These are phyloP conservation scores for Acanthamoeba lenticulata DNA, from an alignment of 208 protist genomes.

Conservation along the genomic window DNA sequence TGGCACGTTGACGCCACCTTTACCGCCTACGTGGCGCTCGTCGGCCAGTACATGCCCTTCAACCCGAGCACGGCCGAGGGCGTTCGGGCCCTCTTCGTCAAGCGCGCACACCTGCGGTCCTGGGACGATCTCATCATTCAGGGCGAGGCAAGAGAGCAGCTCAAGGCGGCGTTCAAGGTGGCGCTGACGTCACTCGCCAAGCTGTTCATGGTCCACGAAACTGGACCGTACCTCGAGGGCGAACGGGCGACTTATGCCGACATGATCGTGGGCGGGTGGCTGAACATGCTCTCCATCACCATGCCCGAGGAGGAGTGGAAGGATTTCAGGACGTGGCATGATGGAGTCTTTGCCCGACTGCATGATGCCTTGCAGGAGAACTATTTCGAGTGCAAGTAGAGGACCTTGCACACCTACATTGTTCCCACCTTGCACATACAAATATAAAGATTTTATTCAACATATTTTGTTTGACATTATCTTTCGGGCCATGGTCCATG, in stretches of 20 bases:
- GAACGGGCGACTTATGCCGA: conserved; percentile 12
- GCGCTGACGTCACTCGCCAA: conserved; percentile 20
- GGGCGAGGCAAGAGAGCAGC: conserved; percentile 24
- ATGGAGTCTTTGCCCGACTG: conserved; percentile 19
- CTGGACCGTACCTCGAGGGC: conserved; percentile 4
- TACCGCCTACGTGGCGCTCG: background rate
- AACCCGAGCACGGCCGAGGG: background rate
- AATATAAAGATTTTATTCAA: too few relatives aligned
- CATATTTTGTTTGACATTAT: too few relatives aligned
- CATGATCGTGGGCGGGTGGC: conserved; percentile 29
- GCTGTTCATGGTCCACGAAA: conserved; percentile 26
- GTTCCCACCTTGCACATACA: too few relatives aligned
- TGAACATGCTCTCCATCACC: conserved; percentile 33
- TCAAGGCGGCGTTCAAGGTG: conserved; percentile 35
- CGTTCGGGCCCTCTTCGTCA: background rate
- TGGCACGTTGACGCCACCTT: conserved; percentile 13
- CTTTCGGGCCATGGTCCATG: too few relatives aligned
- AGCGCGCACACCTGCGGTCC: conserved; percentile 2
- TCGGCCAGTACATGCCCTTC: background rate
- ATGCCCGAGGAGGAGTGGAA: conserved; percentile 46
- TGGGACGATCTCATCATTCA: background rate
- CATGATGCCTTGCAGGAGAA: conserved; percentile 49
- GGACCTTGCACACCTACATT: too few relatives aligned
- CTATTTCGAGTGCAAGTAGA: conserved; percentile 36
- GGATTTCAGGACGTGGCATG: conserved; percentile 48